phyloP scores from a whole-genome alignment of 2,329 filamentous ascomycete species.

The Aspergillus sergii region DNA sequence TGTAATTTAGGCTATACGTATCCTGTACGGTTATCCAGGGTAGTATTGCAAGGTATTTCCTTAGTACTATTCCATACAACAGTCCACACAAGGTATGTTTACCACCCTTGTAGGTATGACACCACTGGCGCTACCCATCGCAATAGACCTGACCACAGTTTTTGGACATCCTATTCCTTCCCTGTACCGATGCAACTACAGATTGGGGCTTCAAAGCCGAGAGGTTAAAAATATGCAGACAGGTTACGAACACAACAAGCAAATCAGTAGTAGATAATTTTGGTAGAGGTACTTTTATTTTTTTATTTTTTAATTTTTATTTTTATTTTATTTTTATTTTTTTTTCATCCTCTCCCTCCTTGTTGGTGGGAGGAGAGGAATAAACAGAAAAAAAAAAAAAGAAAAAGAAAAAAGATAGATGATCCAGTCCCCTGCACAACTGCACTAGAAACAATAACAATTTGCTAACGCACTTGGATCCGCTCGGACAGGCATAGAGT shows the following conservation, averaged over 20 bases:
- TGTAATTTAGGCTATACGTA: background rate
- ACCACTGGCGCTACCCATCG: background rate
- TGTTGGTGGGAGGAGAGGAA: too few relatives aligned
- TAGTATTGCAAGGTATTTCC: background rate
- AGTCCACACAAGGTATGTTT: background rate
- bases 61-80: background rate
- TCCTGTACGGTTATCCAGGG: background rate
- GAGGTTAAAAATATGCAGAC: background rate
- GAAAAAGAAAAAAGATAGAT: background rate
- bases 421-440: background rate
- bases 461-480: slow-evolving; percentile 12
- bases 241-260: background rate
- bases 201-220: background rate
- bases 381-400: background rate
- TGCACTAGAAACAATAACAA: background rate
- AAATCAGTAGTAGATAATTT: background rate
- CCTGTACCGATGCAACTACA: background rate
- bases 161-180: background rate
- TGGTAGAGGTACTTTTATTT: too few relatives aligned
- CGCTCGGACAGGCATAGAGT: slow-evolving; percentile 11
- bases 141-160: background rate
- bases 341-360: too few relatives aligned
- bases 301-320: too few relatives aligned
- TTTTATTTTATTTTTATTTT: too few relatives aligned
- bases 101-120: background rate